Evolutionary conservation across 108 stramenopile species (phyloP), one percentile per base, ranked within the genome.

Genomic region (Thalassiosira profunda): DNA sequence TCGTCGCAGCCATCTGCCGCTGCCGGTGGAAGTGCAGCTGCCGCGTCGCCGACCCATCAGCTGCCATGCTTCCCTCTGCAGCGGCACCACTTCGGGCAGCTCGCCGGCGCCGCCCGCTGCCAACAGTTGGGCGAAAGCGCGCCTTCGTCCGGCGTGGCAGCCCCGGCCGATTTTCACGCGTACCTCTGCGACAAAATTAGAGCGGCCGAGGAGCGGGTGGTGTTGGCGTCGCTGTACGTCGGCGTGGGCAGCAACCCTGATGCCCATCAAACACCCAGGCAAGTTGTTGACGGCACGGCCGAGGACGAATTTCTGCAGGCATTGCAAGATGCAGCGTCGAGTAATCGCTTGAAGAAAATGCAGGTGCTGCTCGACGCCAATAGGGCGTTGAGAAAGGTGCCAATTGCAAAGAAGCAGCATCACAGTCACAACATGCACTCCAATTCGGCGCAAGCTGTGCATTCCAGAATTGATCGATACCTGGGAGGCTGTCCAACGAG

Each of bases 181-280:
- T 56, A 66, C 36, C 70, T 92, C 3, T 88, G 85, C 48, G 21
- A 79, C 18, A 70, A 62, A 54, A 92, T 92, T 46, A 74, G 78
- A 9, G 47, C 68, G 40, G 89, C 94, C 7, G 58, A 72, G 69
- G 52, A 76, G 21, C 87, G 94, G 12, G 86, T 95, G 10, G 34
- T 67, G 9, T 46, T 95, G 53, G 89, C 89, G 25, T 90, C 94
- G 9, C 80, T 95, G 3, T 95, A 95, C 59, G 65, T 92, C 34
- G 94, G 94, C 1, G 84, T 90, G 18, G 93, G 88, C 51, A 54
- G 70, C 58, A 30, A 35, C 45, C n/a, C n/a, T n/a, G n/a, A n/a
- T n/a, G n/a, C n/a, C n/a, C n/a, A n/a, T n/a, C n/a, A n/a, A n/a
- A n/a, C n/a, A n/a, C n/a, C n/a, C n/a, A n/a, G n/a, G n/a, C n/a